Base-by-base conservation (phyloP, 2,329 filamentous ascomycete genomes). In the Pseudogymnoascus sp. region DNA sequence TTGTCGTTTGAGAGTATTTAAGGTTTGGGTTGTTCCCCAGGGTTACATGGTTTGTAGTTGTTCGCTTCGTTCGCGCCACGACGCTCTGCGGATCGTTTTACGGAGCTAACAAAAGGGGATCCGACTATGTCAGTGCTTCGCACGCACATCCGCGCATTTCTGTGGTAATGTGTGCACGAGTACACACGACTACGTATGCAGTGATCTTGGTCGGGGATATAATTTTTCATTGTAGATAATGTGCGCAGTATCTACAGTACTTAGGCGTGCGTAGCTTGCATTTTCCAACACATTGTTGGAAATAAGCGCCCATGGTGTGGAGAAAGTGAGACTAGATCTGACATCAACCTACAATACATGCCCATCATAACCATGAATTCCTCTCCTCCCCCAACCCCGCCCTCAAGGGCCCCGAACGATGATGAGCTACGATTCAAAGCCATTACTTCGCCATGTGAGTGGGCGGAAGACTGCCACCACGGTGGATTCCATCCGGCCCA, bases 401-500 rank as follows among this genome's bases (percentile, higher is more conserved):
- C 16, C 11, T 43, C 39, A 21, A 21, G 39, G 10, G 3, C 39
- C 39, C 19, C 16, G 11, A 43, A 43, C 10, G 19, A 21, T 43
- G 39, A 43, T n/a, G 39, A 43, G 39, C 16, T 10, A n/a, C 39
- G 39, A 14, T 43, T 43, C 39, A 41, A 43, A 12, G 6, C 39
- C 4, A 43, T 43, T 21, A 43, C 39, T 11, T 43, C 19, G 16
- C 39, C 39, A 16, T 43, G 39, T 21, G 39, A 43, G 10, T 43
- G 39, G 16, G 39, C 19, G 14, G 65, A 69, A n/a, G 7, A 60
- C 1, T 72, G 71, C 59, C 23, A 43, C 19, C 26, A 14, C 4
- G 76, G 77, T 1, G 76, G 77, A 19, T 80, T 74, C 62, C 77
- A 80, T 67, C 77, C 78, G 3, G 71, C 78, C 8, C 67, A 66